Percentiles rank a stretch among this genome's conserved stretches.
These are phyloP conservation scores for Barbatosphaeria neglecta DNA, from an alignment of 495 filamentous ascomycete genomes.

Conservation along the genomic window DNA sequence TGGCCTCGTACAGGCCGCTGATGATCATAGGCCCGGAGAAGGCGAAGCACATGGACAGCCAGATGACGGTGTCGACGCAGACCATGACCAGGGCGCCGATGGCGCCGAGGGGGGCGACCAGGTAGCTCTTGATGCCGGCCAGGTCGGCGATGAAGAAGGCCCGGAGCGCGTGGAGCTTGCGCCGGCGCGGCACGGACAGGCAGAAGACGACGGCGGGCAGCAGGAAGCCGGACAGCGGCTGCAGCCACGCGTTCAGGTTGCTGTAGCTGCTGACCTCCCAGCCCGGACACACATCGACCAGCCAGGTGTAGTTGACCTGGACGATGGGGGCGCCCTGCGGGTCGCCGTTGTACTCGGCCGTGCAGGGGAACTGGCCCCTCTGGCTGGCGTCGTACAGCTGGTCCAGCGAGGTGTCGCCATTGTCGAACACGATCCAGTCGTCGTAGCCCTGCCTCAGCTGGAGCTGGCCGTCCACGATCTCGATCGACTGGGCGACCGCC, in stretches of 20 bases:
- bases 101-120: constrained; percentile 1
- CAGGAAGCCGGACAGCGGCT: constrained; percentile 12
- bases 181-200: constrained; percentile 11
- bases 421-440: constrained; percentile 1
- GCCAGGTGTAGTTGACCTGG: constrained; percentile 9
- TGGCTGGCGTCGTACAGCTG: background rate
- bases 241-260: constrained; percentile 8
- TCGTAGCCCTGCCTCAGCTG: background rate
- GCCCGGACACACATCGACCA: constrained; percentile 4
- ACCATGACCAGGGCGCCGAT: constrained; percentile 10
- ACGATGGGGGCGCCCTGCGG: constrained; percentile 11
- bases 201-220: constrained; percentile 14
- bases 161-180: constrained; percentile 6
- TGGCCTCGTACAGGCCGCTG: constrained; percentile 21
- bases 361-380: constrained; percentile 17
- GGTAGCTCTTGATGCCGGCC: background rate
- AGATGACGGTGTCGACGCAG: constrained; percentile 16
- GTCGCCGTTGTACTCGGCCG: constrained; percentile 13
- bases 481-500: constrained; percentile 4
- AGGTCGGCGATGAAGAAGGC: constrained; percentile 3
- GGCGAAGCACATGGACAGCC: constrained; percentile 17
- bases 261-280: constrained; percentile 3
- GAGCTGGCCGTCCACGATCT: background rate
- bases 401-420: background rate
- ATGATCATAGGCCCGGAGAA: constrained; percentile 20